Percentiles rank a stretch among this genome's conserved stretches.
phyloP scores from a whole-genome alignment of 257 asterid species.

The Gynochthodes officinalis region DNA sequence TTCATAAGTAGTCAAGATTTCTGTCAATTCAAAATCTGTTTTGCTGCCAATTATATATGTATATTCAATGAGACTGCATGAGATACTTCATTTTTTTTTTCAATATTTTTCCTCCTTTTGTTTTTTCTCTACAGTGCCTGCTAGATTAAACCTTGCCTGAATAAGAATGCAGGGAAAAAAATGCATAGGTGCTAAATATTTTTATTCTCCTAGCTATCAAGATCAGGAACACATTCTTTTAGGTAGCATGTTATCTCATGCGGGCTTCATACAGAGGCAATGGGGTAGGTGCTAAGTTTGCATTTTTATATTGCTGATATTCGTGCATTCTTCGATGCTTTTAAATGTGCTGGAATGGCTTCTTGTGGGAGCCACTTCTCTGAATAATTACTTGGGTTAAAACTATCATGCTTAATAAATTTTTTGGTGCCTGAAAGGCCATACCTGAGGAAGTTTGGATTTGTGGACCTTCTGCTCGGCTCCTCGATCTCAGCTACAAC shows the following conservation, averaged over 20 bases:
- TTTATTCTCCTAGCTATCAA: neutral
- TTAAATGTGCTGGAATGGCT: neutral
- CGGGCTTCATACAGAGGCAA: neutral
- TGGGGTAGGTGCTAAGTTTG: neutral
- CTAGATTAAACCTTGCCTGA: neutral
- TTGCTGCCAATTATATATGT: neutral
- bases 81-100: neutral
- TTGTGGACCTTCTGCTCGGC: constrained; percentile 55
- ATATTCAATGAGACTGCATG: neutral
- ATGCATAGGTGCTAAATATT: neutral
- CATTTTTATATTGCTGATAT: neutral
- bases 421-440: constrained; percentile 48
- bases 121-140: neutral
- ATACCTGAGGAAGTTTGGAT: constrained; percentile 81
- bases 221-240: neutral
- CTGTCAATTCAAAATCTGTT: neutral
- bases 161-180: neutral
- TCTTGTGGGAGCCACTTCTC: neutral
- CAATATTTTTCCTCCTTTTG: neutral
- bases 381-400: neutral
- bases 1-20: neutral
- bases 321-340: neutral
- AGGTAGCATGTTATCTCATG: neutral
- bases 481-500: constrained; percentile 76
- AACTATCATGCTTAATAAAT: constrained; percentile 15